Base-by-base conservation (phyloP, 257 asterid species). In the Lantana camara region DNA sequence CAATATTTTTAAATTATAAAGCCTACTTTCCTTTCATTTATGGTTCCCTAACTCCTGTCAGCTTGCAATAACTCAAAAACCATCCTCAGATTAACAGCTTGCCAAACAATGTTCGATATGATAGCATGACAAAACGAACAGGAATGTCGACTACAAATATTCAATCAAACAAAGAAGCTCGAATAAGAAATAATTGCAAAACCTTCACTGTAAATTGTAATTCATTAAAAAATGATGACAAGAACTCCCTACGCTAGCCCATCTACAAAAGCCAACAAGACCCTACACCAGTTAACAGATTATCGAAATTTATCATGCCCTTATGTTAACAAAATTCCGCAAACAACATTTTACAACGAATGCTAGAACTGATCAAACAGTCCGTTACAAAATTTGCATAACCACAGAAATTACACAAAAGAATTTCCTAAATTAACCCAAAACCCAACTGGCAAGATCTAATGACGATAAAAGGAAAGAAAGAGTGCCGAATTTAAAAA, bases 391-490 rank as follows among this genome's bases (percentile, higher is more conserved):
- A n/a, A 67, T 58, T 48, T 27, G 61, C 74, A 21, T 50, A 21
- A 17, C n/a, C 46, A 40, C 24, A 5, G 4, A 16, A 51, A 24
- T n/a, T 4, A 4, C 11, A 19, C 45, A n/a, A 8, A 38, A 16
- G 41, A 3, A 11, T 57, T 44, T 64, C 48, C 54, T 7, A 32
- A 67, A 64, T 45, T 30, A 58, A 51, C 38, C 66, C 60, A 30
- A 37, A 44, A 67, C 48, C 6, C 48, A 66, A 60, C 45, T 59
- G 45, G 51, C 46, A 50, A 68, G 73, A 74, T 74, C 70, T 60
- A 29, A 30, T 20, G 15, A 22, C 4, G 35, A n/a, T 21, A n/a
- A 60, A 63, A 71, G 29, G 49, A 42, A 49, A 34, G 41, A 69
- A 29, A 51, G 32, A 5, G 45, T 77, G 10, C 34, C 44, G 3